Evolutionary conservation across 441 rosid genomes (phyloP), one percentile per base, ranked within the genome.

Genomic region (Adansonia gregorii): DNA sequence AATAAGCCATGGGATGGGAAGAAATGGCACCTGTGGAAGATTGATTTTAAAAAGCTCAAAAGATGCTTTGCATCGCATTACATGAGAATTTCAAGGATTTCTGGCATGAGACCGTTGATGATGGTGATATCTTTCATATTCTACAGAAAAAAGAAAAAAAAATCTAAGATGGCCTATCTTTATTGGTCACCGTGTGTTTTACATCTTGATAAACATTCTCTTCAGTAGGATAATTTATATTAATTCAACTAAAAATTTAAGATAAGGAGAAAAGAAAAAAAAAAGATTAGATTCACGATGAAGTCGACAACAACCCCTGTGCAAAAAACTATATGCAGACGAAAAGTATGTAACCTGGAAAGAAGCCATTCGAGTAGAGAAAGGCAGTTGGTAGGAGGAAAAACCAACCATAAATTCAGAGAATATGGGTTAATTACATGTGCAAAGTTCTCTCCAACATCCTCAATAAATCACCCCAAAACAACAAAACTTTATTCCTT

Each of bases 1-100:
- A 80, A 72, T 89, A 68, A 83, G 88, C 91, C 91, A 87, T 88
- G 66, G 19, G 9, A 27, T 27, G 35, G 35, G n/a, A 68, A 58
- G 63, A 1, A 45, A 60, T 52, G 70, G 52, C 80, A 79, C 78
- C 65, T 78, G 84, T 78, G 74, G 73, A 78, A 70, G 81, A 70
- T 20, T 41, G 58, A 68, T 12, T 68, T 79, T 77, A 51, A 67
- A 31, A 6, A 39, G 24, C 65, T 75, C 79, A n/a, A 76, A 82
- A 79, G 83, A 74, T 66, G 71, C 60, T 39, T 59, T 43, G 20
- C 22, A 59, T 75, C 31, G 58, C n/a, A 76, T 59, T 8, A 19
- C 0, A 27, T 27, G 1, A 51, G 46, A 2, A 17, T 39, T 67
- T 67, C 51, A 17, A 64, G 58, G 54, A 2, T 79, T 75, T 2